These are phyloP conservation scores for Aeminium ludgeri DNA, from an alignment of 495 filamentous ascomycete genomes.

Conservation along the genomic window DNA sequence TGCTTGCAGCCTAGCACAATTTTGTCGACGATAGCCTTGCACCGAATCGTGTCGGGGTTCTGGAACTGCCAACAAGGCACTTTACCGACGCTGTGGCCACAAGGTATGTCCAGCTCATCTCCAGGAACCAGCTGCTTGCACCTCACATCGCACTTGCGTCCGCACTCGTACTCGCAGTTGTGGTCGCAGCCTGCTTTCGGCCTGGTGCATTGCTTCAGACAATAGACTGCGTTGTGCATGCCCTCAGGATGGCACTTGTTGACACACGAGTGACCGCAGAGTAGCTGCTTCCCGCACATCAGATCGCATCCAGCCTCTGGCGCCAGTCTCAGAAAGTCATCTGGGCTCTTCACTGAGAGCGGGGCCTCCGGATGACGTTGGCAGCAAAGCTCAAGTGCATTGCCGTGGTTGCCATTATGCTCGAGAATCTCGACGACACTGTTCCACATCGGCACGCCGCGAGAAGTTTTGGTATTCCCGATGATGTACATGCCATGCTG, in stretches of 20 bases:
- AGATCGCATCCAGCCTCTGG: constrained; percentile 59
- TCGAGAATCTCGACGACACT: constrained; percentile 42
- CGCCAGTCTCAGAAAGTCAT: constrained; percentile 42
- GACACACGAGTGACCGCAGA: constrained; percentile 55
- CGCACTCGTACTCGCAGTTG: constrained; percentile 42
- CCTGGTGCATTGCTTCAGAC: constrained; percentile 44
- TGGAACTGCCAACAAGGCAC: constrained; percentile 39
- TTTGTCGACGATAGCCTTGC: constrained; percentile 26
- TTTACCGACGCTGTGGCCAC: constrained; percentile 36
- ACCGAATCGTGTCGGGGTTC: constrained; percentile 20
- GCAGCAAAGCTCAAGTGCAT: constrained; percentile 41
- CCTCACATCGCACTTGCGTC: constrained; percentile 35
- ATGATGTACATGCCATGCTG: constrained; percentile 76
- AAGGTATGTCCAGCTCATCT: constrained; percentile 32
- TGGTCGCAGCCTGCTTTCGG: constrained; percentile 41
- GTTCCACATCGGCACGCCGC: constrained; percentile 49
- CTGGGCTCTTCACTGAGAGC: constrained; percentile 39
- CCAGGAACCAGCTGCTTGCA: constrained; percentile 29
- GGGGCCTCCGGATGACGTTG: constrained; percentile 45
- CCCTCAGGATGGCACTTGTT: constrained; percentile 52
- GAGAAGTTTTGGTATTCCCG: constrained; percentile 46
- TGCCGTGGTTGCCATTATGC: constrained; percentile 34
- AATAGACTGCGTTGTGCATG: constrained; percentile 46
- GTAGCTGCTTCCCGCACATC: constrained; percentile 41
- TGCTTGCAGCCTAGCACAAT: constrained; percentile 40